Base-by-base conservation (phyloP, 345 rosid genomes). In the Aquilaria yunnanensis region DNA sequence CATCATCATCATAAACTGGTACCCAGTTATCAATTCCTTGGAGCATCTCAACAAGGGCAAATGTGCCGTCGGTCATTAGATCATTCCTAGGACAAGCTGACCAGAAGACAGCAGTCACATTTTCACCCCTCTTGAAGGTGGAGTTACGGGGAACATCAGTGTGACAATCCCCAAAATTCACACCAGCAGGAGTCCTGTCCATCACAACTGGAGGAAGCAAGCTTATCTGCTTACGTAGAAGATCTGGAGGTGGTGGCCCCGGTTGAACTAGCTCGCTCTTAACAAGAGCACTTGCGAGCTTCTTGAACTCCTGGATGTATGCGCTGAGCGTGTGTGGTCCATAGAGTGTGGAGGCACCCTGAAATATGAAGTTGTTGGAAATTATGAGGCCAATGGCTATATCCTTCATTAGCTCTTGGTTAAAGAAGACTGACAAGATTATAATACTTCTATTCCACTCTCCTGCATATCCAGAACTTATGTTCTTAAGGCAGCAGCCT, bases 71-170 rank as follows among this genome's bases (percentile, higher is more conserved):
- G 0, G 88, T 83, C 87, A 91, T 72, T 14, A 88, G 78, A 75
- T 91, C 96, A 70, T 88, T 91, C 72, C 96, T 77, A 4, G 97
- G 97, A 70, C 96, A 91, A 59, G 87, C 96, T 41, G 96, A 81
- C 88, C 85, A 86, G 81, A 88, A 91, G 59, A 83, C 80, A 32
- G 83, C 92, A 5, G 78, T 73, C 62, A 86, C 96, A 11, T 2
- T 76, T 68, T 72, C 83, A 10, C 88, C 96, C 65, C 76, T 78
- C 78, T 77, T 81, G 78, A 83, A 81, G 49, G 92, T 83, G 34
- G 84, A 69, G 75, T 86, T 91, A 59, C 70, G 67, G 13, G 85
- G 89, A 66, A 88, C 85, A 68, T 91, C 97, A 4, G 80, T 48
- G 71, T 73, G 78, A 67, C 81, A 77, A 65, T 88, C 94, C 16